Evolutionary conservation across 75 land plant genomes (phyloP).

Genomic region (Selaginella moellendorffii): DNA sequence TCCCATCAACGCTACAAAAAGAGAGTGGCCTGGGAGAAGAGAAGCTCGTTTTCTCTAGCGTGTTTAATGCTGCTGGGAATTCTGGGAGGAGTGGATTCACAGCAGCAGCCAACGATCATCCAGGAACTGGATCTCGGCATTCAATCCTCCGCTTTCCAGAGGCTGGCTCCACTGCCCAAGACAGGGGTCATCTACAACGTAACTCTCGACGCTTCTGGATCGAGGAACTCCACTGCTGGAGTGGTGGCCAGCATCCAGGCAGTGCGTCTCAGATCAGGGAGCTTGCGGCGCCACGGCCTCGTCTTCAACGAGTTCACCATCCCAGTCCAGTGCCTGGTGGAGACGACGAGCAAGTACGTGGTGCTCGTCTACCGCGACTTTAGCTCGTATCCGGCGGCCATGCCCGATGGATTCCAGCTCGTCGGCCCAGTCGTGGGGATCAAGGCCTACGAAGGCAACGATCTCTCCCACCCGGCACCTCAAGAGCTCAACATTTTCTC

Average conservation of each 20-base stretch:
- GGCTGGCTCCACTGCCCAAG: neutral
- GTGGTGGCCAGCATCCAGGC: conserved; percentile 13
- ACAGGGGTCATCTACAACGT: conserved; percentile 39
- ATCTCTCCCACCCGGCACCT: neutral
- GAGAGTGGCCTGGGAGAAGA: too few relatives aligned
- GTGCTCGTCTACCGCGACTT: conserved; percentile 65
- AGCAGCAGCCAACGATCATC: too few relatives aligned
- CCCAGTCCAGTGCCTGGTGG: conserved; percentile 28
- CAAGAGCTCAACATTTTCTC: neutral
- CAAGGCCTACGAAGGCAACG: conserved; percentile 11
- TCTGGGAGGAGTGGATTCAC: neutral
- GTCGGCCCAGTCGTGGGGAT: conserved; percentile 31
- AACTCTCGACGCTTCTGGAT: conserved; percentile 6
- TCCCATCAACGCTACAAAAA: too few relatives aligned
- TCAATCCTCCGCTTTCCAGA: neutral
- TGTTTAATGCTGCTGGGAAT: neutral
- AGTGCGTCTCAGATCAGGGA: conserved; percentile 59
- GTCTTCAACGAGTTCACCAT: conserved; percentile 32
- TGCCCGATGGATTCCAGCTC: conserved; percentile 27
- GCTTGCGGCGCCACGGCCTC: conserved; percentile 39
- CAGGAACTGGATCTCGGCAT: neutral
- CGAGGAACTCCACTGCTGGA: too few relatives aligned
- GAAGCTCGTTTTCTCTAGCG: too few relatives aligned
- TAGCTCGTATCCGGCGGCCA: conserved; percentile 10
- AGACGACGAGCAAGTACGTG: conserved; percentile 35